Evolutionary conservation across 768 basidiomycete genomes (phyloP), one percentile per base, ranked within the genome.

Genomic region (Asterophora lycoperdoides): DNA sequence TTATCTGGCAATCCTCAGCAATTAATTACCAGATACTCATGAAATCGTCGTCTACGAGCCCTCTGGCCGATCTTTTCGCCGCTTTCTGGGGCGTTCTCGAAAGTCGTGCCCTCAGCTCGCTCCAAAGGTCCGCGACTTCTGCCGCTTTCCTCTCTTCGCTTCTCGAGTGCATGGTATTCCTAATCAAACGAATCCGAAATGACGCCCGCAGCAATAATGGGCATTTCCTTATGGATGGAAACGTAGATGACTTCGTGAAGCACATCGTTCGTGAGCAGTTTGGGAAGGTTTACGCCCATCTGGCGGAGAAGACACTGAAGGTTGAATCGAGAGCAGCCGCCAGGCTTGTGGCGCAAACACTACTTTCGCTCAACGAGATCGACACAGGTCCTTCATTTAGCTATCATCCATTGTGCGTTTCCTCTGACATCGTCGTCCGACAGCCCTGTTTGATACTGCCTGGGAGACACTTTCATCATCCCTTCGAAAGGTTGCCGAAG

Each of bases 31-130:
- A 72, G 65, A 67, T 67, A 30, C 58, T 70, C 30, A 61, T 62
- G 11, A 64, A 61, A 4, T 50, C 58, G 8, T 50, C 49, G 8
- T 47, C 57, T 30, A 46, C 54, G 13, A 33, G 62, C 36, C 68
- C 62, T 43, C 61, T 85, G 2, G 55, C 69, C 2, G 72, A 75
- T 23, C 68, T 95, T 36, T 88, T 92, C 60, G 66, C 72, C 1
- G 80, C 89, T 0, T 83, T 97, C 58, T 96, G 93, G 92, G 78
- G 82, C 13, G 92, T 89, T 0, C 64, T 90, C 1, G 83, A 88
- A 44, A 79, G 79, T 5, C 77, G 80, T 18, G 81, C 85, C 0
- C 71, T 89, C 4, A 78, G 74, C 30, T 71, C 81, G 0, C 72
- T 85, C 8, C 73, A 83, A 41, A 73, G 80, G 5, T 60, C 70